Percentiles rank a stretch among this genome's conserved stretches.
These are phyloP conservation scores for Chlorella vulgaris DNA, from an alignment of 139 green algal genomes.

Conservation along the genomic window DNA sequence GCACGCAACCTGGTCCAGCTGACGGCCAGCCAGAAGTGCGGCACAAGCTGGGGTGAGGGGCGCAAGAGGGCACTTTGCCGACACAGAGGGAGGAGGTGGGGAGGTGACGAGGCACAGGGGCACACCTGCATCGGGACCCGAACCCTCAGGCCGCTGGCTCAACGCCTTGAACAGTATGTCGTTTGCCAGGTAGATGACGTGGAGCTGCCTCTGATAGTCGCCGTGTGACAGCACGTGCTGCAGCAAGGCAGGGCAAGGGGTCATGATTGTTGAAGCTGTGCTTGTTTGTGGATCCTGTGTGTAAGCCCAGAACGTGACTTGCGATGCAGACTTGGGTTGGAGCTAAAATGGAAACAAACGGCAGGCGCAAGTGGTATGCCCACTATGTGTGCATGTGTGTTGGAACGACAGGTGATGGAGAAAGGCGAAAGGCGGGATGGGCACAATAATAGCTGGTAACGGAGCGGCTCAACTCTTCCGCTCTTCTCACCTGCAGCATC, in stretches of 20 bases:
- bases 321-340: no score
- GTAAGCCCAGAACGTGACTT: no score
- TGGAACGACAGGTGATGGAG: background rate
- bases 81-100: background rate
- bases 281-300: no score
- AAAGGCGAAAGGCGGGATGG: background rate
- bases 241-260: background rate
- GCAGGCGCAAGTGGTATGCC: no score
- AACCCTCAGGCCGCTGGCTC: constrained; percentile 16
- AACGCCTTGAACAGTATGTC: constrained; percentile 85
- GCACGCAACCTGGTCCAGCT: no score
- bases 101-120: background rate
- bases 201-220: constrained; percentile 72
- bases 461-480: no score
- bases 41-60: background rate
- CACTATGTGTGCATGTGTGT: background rate
- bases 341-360: no score
- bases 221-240: constrained; percentile 8
- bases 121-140: constrained; percentile 12
- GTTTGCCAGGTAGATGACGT: constrained; percentile 90
- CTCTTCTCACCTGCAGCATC: constrained; percentile 51
- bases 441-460: no score
- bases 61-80: background rate
- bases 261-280: no score
- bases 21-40: no score